phyloP scores from a whole-genome alignment of 2,329 filamentous ascomycete species.

The Epichloe uncinata region DNA sequence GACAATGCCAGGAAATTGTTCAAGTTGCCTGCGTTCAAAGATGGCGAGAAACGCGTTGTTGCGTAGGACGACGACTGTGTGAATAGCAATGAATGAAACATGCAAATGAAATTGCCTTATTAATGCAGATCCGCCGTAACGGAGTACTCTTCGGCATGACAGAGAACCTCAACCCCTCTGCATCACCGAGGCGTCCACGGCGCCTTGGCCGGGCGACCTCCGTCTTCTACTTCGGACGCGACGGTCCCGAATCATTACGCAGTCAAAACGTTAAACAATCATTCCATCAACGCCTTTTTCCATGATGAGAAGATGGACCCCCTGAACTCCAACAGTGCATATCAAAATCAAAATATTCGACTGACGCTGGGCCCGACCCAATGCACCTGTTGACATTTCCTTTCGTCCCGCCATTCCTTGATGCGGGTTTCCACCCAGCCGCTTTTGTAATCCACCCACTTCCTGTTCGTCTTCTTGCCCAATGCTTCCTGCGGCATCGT shows the following conservation, averaged over 20 bases:
- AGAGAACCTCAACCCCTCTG: too few species aligned
- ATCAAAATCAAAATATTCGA: slow-evolving; percentile 2
- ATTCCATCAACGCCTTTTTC: too few species aligned
- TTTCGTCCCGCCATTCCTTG: slow-evolving; percentile 13
- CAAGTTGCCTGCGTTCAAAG: slow-evolving; percentile 24
- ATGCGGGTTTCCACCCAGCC: slow-evolving; percentile 17
- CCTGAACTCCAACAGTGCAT: too few species aligned
- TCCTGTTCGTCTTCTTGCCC: slow-evolving; percentile 7
- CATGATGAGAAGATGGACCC: too few species aligned
- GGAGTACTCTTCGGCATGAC: too few species aligned
- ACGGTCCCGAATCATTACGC: too few species aligned
- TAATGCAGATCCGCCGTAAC: too few species aligned
- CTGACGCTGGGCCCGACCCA: slow-evolving; percentile 19
- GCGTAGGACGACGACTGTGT: not conserved
- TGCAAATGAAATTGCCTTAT: too few species aligned
- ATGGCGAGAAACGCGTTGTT: slow-evolving; percentile 8
- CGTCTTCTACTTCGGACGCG: too few species aligned
- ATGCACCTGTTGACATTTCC: slow-evolving; percentile 16
- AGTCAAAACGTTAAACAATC: too few species aligned
- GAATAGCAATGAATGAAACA: not conserved
- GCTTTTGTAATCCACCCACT: slow-evolving; percentile 18
- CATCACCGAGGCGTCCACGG: too few species aligned
- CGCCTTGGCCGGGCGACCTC: too few species aligned
- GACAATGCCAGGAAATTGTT: slow-evolving; percentile 30
- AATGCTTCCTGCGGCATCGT: slow-evolving; percentile 9